phyloP scores from a whole-genome alignment of 768 basidiomycete species.

The Boletus vinaceobasis region DNA sequence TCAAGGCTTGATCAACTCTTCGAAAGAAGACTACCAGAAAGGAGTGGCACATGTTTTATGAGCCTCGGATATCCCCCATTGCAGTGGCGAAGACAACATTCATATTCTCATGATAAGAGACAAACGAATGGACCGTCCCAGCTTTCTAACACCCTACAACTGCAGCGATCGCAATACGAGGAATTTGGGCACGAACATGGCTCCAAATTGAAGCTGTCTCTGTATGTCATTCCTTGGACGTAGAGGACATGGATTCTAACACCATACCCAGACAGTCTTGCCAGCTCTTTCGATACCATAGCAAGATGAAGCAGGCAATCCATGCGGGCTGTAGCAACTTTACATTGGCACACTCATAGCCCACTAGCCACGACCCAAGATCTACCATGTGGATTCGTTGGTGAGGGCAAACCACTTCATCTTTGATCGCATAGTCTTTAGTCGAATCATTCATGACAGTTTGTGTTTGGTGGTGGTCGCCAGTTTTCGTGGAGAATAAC shows the following conservation, averaged over 20 bases:
- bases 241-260: background rate
- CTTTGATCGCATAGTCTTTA: background rate
- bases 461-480: background rate
- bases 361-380: background rate
- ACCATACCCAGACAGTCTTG: background rate
- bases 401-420: background rate
- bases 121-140: background rate
- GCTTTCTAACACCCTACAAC: no score
- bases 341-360: background rate
- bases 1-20: background rate
- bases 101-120: background rate
- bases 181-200: background rate
- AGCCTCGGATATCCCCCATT: background rate
- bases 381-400: background rate
- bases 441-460: background rate
- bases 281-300: background rate
- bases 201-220: background rate
- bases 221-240: background rate
- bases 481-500: background rate
- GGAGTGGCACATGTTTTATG: background rate
- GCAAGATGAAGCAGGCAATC: no score
- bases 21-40: background rate
- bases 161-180: background rate
- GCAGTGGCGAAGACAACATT: background rate
- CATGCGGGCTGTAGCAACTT: background rate